A percentile compares a stretch with the other conserved stretches of the same genome.
These are phyloP conservation scores for Croton laevigatus DNA, from an alignment of 441 rosid genomes.

Conservation along the genomic window DNA sequence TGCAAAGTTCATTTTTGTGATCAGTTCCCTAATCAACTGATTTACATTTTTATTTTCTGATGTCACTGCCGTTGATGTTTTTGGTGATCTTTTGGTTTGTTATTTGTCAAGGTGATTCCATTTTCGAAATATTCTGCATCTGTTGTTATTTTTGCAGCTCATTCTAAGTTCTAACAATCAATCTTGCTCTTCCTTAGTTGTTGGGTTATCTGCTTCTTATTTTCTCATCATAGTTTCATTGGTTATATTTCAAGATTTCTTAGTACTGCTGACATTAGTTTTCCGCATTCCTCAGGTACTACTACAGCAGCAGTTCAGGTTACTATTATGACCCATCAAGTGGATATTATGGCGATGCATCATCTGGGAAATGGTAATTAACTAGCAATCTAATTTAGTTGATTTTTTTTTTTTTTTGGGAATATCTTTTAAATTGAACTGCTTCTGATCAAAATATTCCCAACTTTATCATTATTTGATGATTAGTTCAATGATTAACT, in stretches of 20 bases:
- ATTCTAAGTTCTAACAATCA: neutral
- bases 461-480: neutral
- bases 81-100: neutral
- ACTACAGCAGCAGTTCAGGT: conserved; percentile 86
- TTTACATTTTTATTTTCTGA: neutral
- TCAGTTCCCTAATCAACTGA: neutral
- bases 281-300: conserved; percentile 52
- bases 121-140: neutral
- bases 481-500: neutral
- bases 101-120: neutral
- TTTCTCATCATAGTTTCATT: neutral
- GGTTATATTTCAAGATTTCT: neutral
- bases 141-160: neutral
- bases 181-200: neutral
- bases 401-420: neutral
- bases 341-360: conserved; percentile 74
- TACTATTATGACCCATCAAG: conserved; percentile 85
- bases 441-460: neutral
- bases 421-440: neutral
- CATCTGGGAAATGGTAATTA: conserved; percentile 81
- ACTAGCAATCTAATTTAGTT: conserved; percentile 8
- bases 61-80: neutral
- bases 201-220: neutral
- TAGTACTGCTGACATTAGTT: neutral
- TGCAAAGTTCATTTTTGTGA: neutral